These are phyloP conservation scores for Nicotiana rustica DNA, from an alignment of 305 asterid genomes.

Conservation along the genomic window DNA sequence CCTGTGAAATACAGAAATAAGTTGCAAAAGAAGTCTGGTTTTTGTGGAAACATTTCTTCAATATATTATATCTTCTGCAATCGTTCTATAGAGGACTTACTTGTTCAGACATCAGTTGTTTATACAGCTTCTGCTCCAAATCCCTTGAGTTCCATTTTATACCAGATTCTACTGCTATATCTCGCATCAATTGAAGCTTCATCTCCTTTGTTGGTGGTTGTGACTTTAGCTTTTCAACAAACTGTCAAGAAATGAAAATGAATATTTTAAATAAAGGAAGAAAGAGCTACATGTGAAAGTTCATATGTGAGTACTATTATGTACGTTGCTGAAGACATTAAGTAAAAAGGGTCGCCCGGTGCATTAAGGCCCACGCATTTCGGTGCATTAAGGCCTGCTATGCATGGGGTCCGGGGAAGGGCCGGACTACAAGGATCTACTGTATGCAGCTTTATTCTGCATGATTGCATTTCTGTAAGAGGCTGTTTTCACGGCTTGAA, in stretches of 20 bases:
- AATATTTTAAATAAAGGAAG: background rate
- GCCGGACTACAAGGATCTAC: too few relatives aligned
- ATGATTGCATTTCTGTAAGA: too few relatives aligned
- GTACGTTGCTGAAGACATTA: background rate
- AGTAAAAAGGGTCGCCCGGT: background rate
- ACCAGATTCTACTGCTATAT: constrained; percentile 67
- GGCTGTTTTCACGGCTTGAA: too few relatives aligned
- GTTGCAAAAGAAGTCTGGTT: background rate
- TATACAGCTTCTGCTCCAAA: constrained; percentile 61
- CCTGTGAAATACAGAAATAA: constrained; percentile 42
- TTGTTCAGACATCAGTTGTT: constrained; percentile 44
- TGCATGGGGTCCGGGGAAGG: too few relatives aligned
- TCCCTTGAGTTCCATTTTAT: constrained; percentile 70
- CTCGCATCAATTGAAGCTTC: constrained; percentile 73
- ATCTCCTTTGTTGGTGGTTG: constrained; percentile 55
- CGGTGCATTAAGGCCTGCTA: too few relatives aligned
- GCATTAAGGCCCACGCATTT: too few relatives aligned
- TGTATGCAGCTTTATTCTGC: too few relatives aligned
- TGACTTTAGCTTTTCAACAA: constrained; percentile 62
- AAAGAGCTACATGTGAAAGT: background rate
- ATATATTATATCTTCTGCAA: background rate
- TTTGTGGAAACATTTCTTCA: background rate
- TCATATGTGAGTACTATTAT: background rate
- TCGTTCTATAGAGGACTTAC: constrained; percentile 37
- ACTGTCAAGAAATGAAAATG: constrained; percentile 46